Conservation (phyloP, 768 basidiomycete species). For the Hebeloma cylindrosporum region DNA sequence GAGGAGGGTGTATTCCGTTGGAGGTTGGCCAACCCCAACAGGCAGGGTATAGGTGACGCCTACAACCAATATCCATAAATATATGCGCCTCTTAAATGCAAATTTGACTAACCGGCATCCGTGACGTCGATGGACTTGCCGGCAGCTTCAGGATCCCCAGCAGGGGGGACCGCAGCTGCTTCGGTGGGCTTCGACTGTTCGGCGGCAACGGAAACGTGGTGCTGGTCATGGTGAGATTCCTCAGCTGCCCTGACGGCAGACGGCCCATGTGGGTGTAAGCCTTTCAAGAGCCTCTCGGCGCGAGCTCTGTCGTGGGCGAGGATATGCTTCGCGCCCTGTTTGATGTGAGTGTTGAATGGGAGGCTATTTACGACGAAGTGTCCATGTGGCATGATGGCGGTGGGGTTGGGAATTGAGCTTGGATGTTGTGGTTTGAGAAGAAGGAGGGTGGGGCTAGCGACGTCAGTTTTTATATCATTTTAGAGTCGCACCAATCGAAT, state of each 20-base stretch:
- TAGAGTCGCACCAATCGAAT: no score
- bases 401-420: neutral
- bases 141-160: conserved; percentile 18
- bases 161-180: conserved; percentile 20
- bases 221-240: conserved; percentile 18
- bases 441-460: no score
- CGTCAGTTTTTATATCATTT: no score
- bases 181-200: conserved; percentile 13
- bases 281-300: conserved; percentile 54
- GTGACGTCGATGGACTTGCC: conserved; percentile 52
- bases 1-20: conserved; percentile 50
- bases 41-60: conserved; percentile 52
- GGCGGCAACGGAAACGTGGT: conserved; percentile 16
- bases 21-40: conserved; percentile 52
- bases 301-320: conserved; percentile 54
- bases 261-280: conserved; percentile 56
- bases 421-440: neutral
- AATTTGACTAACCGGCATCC: conserved; percentile 44
- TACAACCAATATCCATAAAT: conserved; percentile 7
- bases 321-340: conserved; percentile 45
- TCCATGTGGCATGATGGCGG: conserved; percentile 8
- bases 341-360: conserved; percentile 48
- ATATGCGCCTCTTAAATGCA: neutral
- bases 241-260: conserved; percentile 24
- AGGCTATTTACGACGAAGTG: conserved; percentile 20